A percentile compares a stretch with the other conserved stretches of the same genome.
Evolutionary conservation across 345 rosid genomes (phyloP).

Genomic region (Mallotus nudiflorus): DNA sequence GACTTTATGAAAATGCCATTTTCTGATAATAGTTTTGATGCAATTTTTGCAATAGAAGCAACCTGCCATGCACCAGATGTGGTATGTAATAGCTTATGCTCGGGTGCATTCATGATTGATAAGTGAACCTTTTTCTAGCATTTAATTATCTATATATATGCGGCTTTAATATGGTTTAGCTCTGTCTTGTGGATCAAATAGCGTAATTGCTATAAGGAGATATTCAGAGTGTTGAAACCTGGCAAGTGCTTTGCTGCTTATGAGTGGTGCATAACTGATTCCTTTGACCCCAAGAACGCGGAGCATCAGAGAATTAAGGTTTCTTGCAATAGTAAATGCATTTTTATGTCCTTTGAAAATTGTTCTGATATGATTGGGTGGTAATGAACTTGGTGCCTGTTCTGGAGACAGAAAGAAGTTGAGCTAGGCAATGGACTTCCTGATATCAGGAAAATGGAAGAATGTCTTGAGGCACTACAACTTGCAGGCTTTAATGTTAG

Average conservation of each 20-base stretch:
- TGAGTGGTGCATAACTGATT: slow-evolving; percentile 93
- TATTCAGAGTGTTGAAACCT: slow-evolving; percentile 77
- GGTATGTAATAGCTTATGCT: slow-evolving; percentile 36
- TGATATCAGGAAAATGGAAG: slow-evolving; percentile 60
- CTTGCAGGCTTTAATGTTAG: slow-evolving; percentile 84
- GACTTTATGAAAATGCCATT: slow-evolving; percentile 98
- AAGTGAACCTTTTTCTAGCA: no score
- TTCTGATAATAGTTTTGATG: slow-evolving; percentile 79
- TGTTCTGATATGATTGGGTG: not conserved
- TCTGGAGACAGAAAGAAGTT: slow-evolving; percentile 55
- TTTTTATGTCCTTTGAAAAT: not conserved
- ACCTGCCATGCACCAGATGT: slow-evolving; percentile 97
- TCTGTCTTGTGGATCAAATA: slow-evolving; percentile 21
- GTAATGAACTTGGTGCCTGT: not conserved
- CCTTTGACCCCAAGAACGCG: slow-evolving; percentile 61
- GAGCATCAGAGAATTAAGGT: slow-evolving; percentile 82
- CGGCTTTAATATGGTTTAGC: not conserved
- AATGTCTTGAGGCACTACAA: slow-evolving; percentile 75
- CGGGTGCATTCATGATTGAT: no score
- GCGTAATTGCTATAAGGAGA: slow-evolving; percentile 85
- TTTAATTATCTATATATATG: no score
- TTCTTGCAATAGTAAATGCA: not conserved
- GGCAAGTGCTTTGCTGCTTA: slow-evolving; percentile 81
- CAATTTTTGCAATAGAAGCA: slow-evolving; percentile 93
- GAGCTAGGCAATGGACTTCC: slow-evolving; percentile 86